Percentiles rank a stretch among this genome's conserved stretches.
Evolutionary conservation across 2,329 filamentous ascomycete genomes (phyloP).

Genomic region (Seiridium unicorne): DNA sequence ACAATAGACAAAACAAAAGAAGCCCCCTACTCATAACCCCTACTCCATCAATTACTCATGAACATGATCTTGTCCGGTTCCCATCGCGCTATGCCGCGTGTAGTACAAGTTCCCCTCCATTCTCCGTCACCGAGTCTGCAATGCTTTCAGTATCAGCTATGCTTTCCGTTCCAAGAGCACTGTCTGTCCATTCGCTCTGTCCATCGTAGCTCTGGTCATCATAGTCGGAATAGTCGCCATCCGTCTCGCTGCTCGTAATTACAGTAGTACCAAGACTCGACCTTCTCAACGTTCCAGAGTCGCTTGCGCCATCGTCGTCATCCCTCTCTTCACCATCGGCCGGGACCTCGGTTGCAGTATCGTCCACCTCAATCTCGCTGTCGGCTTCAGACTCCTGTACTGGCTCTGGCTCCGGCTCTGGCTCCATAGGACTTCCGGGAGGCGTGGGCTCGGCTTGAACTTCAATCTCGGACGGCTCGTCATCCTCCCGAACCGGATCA

Average conservation of each 20-base stretch:
- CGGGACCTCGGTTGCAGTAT: not conserved
- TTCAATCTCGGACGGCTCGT: slow-evolving; percentile 38
- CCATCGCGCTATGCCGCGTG: slow-evolving; percentile 22
- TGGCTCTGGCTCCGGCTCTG: slow-evolving; percentile 1
- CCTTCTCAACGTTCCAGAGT: slow-evolving; percentile 48
- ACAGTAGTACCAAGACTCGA: slow-evolving; percentile 45
- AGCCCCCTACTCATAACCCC: not conserved
- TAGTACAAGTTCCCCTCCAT: slow-evolving; percentile 34
- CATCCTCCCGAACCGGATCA: slow-evolving; percentile 54
- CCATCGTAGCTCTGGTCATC: slow-evolving; percentile 34
- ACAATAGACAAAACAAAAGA: not conserved
- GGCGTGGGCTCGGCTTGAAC: slow-evolving; percentile 15
- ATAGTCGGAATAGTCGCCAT: slow-evolving; percentile 27
- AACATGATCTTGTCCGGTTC: not conserved
- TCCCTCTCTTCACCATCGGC: slow-evolving; percentile 13
- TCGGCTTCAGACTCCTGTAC: slow-evolving; percentile 13
- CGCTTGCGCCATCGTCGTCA: slow-evolving; percentile 39
- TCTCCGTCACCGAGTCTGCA: slow-evolving; percentile 16
- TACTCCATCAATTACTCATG: not conserved
- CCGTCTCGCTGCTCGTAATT: slow-evolving; percentile 31
- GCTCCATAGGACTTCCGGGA: not conserved
- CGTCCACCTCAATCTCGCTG: slow-evolving; percentile 28
- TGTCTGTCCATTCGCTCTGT: slow-evolving; percentile 49
- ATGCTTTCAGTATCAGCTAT: slow-evolving; percentile 26
- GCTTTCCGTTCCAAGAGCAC: slow-evolving; percentile 36